These are phyloP conservation scores for Termitomyces sp. DNA, from an alignment of 1,284 basidiomycete genomes.

Conservation along the genomic window DNA sequence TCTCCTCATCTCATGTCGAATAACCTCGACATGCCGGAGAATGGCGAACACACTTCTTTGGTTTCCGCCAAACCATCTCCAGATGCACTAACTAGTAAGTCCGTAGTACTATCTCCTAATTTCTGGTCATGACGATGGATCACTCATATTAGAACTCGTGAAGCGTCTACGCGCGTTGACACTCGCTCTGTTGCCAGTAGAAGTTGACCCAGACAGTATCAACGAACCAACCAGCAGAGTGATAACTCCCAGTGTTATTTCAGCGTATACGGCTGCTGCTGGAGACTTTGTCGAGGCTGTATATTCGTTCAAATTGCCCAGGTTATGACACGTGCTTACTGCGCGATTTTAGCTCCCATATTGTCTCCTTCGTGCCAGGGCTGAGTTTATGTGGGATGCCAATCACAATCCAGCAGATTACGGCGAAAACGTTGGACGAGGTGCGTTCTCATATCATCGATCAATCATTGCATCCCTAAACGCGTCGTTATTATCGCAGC, in stretches of 20 bases:
- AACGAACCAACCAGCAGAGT: conserved; percentile 65
- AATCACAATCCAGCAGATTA: conserved; percentile 75
- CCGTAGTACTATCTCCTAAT: neutral
- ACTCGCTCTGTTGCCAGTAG: conserved; percentile 73
- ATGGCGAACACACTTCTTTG: conserved; percentile 44
- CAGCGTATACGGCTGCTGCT: conserved; percentile 60
- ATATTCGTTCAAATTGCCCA: conserved; percentile 23
- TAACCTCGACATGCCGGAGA: conserved; percentile 26
- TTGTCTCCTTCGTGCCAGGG: conserved; percentile 75
- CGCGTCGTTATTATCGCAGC: conserved; percentile 36
- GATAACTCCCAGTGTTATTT: conserved; percentile 67
- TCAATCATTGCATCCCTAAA: neutral
- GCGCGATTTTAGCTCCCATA: conserved; percentile 58
- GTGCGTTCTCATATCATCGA: conserved; percentile 33
- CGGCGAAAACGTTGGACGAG: conserved; percentile 79
- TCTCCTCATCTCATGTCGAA: conserved; percentile 30
- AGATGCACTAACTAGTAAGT: conserved; percentile 66
- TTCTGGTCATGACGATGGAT: neutral
- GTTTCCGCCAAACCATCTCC: conserved; percentile 55
- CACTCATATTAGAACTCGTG: conserved; percentile 57
- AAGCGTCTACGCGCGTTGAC: conserved; percentile 77
- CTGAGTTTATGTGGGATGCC: conserved; percentile 74
- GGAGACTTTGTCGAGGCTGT: conserved; percentile 81
- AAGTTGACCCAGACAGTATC: conserved; percentile 61
- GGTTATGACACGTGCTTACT: neutral